Conservation (phyloP, 2,329 filamentous ascomycete species). For the Elsinoe arachidis region DNA sequence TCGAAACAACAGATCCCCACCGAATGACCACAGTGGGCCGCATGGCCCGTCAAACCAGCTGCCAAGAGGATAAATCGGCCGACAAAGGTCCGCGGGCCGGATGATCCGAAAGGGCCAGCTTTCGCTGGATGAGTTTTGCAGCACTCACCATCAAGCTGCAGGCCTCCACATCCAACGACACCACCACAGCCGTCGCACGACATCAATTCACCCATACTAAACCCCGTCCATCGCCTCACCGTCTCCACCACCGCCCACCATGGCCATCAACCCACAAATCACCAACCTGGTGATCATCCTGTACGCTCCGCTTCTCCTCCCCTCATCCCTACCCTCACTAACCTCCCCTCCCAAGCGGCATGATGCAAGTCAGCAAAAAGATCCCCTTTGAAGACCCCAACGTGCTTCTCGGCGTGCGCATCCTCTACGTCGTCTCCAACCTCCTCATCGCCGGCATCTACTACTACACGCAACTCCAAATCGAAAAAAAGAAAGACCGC, state of each 20-base stretch:
- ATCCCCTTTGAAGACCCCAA: conserved; percentile 87
- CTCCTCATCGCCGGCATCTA: conserved; percentile 77
- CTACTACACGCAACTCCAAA: conserved; percentile 72
- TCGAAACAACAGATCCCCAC: conserved; percentile 2
- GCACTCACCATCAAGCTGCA: background rate
- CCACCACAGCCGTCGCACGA: conserved; percentile 2
- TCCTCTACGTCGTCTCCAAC: conserved; percentile 61
- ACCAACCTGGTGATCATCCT: conserved; percentile 92
- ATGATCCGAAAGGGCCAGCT: background rate
- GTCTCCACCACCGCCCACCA: background rate
- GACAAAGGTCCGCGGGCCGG: background rate
- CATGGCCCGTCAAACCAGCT: too few species aligned
- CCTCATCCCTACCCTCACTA: background rate
- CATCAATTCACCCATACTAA: background rate
- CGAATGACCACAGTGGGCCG: too few species aligned
- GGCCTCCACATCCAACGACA: background rate
- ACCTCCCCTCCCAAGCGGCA: conserved; percentile 42
- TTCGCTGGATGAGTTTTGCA: background rate
- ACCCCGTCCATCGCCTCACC: background rate
- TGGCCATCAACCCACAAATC: conserved; percentile 22
- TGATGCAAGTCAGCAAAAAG: conserved; percentile 97
- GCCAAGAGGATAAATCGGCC: conserved; percentile 1
- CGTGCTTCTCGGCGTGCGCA: conserved; percentile 56
- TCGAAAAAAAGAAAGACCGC: conserved; percentile 97
- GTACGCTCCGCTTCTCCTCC: conserved; percentile 18